Conservation (phyloP, 192 early-diverging fungal species). For the Mortierella antarctica region DNA sequence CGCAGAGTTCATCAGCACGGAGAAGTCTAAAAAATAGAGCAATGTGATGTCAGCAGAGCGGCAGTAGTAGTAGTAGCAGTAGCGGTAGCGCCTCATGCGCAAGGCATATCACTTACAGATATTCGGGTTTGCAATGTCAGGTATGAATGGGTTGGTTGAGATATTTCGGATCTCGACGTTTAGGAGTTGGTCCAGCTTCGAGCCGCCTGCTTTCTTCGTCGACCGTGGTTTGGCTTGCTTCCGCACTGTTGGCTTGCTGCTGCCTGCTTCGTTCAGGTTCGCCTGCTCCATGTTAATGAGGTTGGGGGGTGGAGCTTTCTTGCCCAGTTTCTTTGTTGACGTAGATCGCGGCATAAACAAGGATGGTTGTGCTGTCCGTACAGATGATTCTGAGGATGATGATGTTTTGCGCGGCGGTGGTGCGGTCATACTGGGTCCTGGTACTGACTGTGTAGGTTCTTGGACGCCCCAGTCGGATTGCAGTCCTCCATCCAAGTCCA, state of each 20-base stretch:
- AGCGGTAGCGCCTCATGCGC: not conserved
- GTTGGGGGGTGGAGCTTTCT: too few species aligned
- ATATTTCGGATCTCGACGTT: constrained; percentile 43
- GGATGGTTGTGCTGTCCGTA: too few species aligned
- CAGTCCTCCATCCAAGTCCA: too few species aligned
- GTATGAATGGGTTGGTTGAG: constrained; percentile 27
- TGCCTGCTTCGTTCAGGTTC: too few species aligned
- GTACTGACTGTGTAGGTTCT: too few species aligned
- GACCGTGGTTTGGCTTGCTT: not conserved
- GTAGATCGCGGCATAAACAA: too few species aligned
- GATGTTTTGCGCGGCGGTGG: too few species aligned
- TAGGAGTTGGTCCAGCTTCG: not conserved
- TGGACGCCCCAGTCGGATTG: too few species aligned
- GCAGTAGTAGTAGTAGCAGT: not conserved
- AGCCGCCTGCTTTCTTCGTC: not conserved
- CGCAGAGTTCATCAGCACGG: constrained; percentile 22
- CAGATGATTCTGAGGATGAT: too few species aligned
- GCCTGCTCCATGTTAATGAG: too few species aligned
- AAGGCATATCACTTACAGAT: constrained; percentile 8
- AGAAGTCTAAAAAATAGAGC: constrained; percentile 19
- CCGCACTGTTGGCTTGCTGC: not conserved
- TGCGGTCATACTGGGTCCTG: too few species aligned
- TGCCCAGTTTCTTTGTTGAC: too few species aligned
- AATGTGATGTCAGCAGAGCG: not conserved
- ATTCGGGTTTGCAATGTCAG: constrained; percentile 5